These are phyloP conservation scores for Cephalotrichum gorgonifer DNA, from an alignment of 2,329 filamentous ascomycete species.

Conservation along the genomic window DNA sequence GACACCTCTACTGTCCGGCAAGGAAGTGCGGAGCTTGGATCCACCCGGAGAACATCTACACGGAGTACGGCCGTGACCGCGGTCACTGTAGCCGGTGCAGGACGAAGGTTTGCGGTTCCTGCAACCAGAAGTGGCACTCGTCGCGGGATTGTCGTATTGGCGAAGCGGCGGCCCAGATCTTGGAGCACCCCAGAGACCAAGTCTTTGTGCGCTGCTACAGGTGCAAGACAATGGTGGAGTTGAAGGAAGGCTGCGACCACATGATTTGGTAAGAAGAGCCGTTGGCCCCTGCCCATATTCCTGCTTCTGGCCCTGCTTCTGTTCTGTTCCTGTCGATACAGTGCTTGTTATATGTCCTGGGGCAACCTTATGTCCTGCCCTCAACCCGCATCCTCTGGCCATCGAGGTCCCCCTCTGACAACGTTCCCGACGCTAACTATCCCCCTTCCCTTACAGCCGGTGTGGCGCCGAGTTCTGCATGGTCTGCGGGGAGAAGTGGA, in stretches of 20 bases:
- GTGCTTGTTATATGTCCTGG: too few species aligned
- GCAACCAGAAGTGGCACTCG: slow-evolving; percentile 65
- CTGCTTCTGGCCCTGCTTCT: too few species aligned
- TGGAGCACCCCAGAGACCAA: slow-evolving; percentile 50
- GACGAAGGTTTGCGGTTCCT: slow-evolving; percentile 63
- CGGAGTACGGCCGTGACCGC: slow-evolving; percentile 47
- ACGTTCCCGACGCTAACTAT: not conserved
- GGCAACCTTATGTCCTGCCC: too few species aligned
- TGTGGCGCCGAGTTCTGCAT: slow-evolving; percentile 83
- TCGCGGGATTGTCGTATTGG: slow-evolving; percentile 61
- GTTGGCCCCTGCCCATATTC: not conserved
- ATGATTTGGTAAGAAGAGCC: slow-evolving; percentile 64
- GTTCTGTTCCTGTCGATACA: too few species aligned
- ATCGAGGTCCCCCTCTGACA: too few species aligned
- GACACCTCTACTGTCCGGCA: slow-evolving; percentile 68
- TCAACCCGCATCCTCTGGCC: not conserved
- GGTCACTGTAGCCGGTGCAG: slow-evolving; percentile 63
- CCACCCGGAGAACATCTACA: slow-evolving; percentile 56
- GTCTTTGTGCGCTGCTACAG: slow-evolving; percentile 69
- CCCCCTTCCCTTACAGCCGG: slow-evolving; percentile 42
- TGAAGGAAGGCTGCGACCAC: slow-evolving; percentile 77
- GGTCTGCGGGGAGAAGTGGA: slow-evolving; percentile 74
- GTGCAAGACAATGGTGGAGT: slow-evolving; percentile 65
- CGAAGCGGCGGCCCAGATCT: slow-evolving; percentile 51
- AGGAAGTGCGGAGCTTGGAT: slow-evolving; percentile 72